A percentile compares a stretch with the other conserved stretches of the same genome.
phyloP scores from a whole-genome alignment of 805 yeast species.

The Candida insectorum region DNA sequence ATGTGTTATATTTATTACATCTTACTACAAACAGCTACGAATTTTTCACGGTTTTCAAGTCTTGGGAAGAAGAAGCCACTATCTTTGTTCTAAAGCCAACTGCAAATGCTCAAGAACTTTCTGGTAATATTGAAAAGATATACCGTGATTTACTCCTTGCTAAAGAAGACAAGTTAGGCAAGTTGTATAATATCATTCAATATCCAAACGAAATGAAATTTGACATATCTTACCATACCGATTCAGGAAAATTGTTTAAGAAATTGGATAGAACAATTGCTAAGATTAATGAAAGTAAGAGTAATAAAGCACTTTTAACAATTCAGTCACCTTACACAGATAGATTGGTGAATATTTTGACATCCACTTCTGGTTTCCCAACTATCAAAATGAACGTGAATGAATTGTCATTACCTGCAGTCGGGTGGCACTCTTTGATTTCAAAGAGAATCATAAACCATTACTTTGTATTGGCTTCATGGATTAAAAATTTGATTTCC shows the following conservation, averaged over 20 bases:
- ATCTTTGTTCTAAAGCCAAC: conserved; percentile 69
- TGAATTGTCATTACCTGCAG: conserved; percentile 62
- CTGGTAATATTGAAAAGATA: conserved; percentile 48
- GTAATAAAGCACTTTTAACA: conserved; percentile 60
- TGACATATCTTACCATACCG: conserved; percentile 53
- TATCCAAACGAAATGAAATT: conserved; percentile 54
- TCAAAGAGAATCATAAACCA: conserved; percentile 66
- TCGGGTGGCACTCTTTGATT: conserved; percentile 77
- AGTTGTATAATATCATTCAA: conserved; percentile 45
- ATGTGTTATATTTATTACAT: conserved; percentile 64
- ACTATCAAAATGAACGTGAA: conserved; percentile 56
- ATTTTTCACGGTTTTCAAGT: conserved; percentile 61
- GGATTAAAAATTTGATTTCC: conserved; percentile 64
- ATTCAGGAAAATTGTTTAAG: conserved; percentile 52
- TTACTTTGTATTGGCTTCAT: conserved; percentile 66
- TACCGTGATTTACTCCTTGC: conserved; percentile 52
- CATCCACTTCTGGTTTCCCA: conserved; percentile 55
- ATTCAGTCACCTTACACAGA: conserved; percentile 68
- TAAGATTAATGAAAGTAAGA: conserved; percentile 56
- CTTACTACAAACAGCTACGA: conserved; percentile 72
- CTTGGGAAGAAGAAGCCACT: conserved; percentile 52
- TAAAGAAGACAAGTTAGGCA: conserved; percentile 44
- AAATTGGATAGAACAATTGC: conserved; percentile 53
- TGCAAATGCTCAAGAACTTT: conserved; percentile 60
- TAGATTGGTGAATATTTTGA: conserved; percentile 45